Base-by-base conservation (phyloP, 345 rosid species). In the Aquilaria malaccensis region DNA sequence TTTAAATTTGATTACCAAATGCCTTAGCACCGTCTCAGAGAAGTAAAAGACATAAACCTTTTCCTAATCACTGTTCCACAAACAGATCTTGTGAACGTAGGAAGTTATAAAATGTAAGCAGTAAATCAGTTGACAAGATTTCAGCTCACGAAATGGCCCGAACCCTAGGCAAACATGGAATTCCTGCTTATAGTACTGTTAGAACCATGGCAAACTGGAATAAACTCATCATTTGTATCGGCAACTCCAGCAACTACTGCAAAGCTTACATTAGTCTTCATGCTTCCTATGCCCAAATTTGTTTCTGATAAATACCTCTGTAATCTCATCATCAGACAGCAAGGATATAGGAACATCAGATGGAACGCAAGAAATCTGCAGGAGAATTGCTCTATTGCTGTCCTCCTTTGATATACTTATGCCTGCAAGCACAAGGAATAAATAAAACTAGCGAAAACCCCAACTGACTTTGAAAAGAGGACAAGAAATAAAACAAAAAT, bases 351-450 rank as follows among this genome's bases (percentile, higher is more conserved):
- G 37, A 41, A 52, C 45, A 22, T 37, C 58, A 62, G 15, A 3
- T 30, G 58, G 41, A 48, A 52, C 30, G 58, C 66, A 62, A 41
- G 66, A 62, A 22, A 62, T 37, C 41, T 62, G 57, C 43, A 62
- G 58, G 29, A 43, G 58, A 43, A 62, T 22, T 29, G 22, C 57
- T 50, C 6, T 11, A 43, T 33, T 12, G 22, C 5, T 33, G 13
- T 47, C 13, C 49, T 48, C 54, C 33, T 62, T 52, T 50, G 52
- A 51, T 52, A 51, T 43, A 33, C 66, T 57, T 62, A 57, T 37
- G 57, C 52, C 51, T n/a, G 33, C 31, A 61, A 15, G 56, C 14
- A 62, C n/a, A 12, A 50, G 50, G 49, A 37, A 51, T 49, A 14
- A 41, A 13, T 9, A 33, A 37, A 51, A 51, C 43, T 33, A 52